These are phyloP conservation scores for Tardiomyces depauwii DNA, from an alignment of 1,139 yeast species.

Conservation along the genomic window DNA sequence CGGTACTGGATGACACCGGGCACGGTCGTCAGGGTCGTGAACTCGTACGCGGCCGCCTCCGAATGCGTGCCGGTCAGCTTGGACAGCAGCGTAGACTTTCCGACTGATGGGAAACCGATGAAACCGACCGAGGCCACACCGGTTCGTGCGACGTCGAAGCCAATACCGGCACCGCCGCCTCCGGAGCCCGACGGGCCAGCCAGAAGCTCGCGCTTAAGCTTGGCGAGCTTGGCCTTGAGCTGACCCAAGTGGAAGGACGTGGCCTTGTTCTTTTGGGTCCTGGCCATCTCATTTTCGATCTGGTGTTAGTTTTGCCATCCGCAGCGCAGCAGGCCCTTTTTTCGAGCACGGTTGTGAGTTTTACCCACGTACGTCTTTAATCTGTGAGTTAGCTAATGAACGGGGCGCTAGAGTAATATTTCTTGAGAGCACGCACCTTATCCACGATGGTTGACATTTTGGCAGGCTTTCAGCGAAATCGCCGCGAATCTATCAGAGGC, in stretches of 20 bases:
- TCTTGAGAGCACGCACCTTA: no score
- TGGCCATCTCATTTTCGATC: conserved; percentile 93
- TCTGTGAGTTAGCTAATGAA: conserved; percentile 26
- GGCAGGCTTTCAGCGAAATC: no score
- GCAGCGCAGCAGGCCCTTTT: no score
- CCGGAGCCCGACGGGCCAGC: conserved; percentile 72
- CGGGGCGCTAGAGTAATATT: no score
- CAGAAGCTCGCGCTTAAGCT: conserved; percentile 80
- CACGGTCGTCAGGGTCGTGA: conserved; percentile 93
- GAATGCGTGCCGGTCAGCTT: conserved; percentile 92
- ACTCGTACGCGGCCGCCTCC: conserved; percentile 95
- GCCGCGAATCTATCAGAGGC: no score
- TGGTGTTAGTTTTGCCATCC: conserved; percentile 46
- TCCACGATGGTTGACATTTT: conserved; percentile 74
- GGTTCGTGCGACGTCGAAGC: conserved; percentile 95
- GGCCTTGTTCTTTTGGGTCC: conserved; percentile 91
- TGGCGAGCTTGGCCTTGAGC: conserved; percentile 91
- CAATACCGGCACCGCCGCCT: conserved; percentile 80
- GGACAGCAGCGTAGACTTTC: conserved; percentile 70
- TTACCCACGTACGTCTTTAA: conserved; percentile 14
- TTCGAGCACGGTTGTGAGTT: no score
- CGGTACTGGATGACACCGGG: conserved; percentile 93
- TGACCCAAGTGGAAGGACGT: conserved; percentile 95
- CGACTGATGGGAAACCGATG: conserved; percentile 98
- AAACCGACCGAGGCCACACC: conserved; percentile 97